A percentile compares a stretch with the other conserved stretches of the same genome.
These are phyloP conservation scores for Solanum appendiculatum DNA, from an alignment of 257 asterid species.

Conservation along the genomic window DNA sequence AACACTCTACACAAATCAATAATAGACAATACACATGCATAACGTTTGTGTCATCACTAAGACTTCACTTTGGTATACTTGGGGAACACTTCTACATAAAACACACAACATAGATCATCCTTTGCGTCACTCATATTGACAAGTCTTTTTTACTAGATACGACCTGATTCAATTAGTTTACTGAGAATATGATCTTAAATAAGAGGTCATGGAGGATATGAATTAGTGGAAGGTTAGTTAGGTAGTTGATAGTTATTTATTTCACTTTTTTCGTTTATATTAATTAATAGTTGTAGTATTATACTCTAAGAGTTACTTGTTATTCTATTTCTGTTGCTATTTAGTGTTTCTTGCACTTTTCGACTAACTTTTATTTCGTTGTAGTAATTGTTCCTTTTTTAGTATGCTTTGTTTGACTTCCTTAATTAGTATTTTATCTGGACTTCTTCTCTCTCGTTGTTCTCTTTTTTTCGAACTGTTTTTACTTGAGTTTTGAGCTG, in stretches of 20 bases:
- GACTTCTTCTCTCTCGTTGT: fast-evolving
- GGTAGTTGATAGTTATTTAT: too few species aligned
- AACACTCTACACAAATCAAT: neutral
- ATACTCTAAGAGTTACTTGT: neutral
- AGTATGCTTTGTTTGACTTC: neutral
- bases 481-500: too few species aligned
- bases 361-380: too few species aligned
- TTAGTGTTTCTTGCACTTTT: neutral
- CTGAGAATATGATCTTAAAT: too few species aligned
- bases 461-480: fast-evolving
- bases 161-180: too few species aligned
- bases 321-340: too few species aligned
- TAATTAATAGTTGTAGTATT: neutral
- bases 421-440: neutral
- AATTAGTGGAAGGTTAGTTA: too few species aligned
- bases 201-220: fast-evolving
- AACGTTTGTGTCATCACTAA: neutral
- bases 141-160: too few species aligned
- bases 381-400: too few species aligned
- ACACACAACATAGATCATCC: neutral
- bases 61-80: neutral
- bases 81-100: neutral
- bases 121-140: neutral
- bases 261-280: too few species aligned
- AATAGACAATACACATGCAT: neutral